Conservation (phyloP, 345 rosid genomes). For the Geranium rotundifolium region DNA sequence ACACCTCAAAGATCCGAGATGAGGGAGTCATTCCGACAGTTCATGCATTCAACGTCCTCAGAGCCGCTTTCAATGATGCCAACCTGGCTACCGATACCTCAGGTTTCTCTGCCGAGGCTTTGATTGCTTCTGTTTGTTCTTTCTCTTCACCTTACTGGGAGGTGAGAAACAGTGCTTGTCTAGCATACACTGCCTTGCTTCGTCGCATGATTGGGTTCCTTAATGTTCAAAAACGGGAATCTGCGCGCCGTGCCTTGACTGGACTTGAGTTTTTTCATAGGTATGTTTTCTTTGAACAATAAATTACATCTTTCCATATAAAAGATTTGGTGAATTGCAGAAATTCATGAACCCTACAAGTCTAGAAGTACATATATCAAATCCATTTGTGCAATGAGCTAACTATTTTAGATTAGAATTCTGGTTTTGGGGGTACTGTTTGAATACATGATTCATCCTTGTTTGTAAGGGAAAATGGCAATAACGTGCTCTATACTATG, state of each 20-base stretch:
- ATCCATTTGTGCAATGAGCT: no score
- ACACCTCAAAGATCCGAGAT: conserved; percentile 68
- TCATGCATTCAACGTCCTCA: conserved; percentile 86
- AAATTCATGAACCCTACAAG: no score
- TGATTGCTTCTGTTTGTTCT: conserved; percentile 64
- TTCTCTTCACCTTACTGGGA: conserved; percentile 98
- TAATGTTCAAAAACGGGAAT: conserved; percentile 83
- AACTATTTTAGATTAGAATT: no score
- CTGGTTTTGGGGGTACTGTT: no score
- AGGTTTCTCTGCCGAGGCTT: conserved; percentile 88
- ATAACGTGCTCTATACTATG: no score
- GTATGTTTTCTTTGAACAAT: conserved; percentile 27
- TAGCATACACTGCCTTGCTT: conserved; percentile 79
- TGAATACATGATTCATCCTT: no score
- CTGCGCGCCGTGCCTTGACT: conserved; percentile 68
- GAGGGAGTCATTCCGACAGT: conserved; percentile 93
- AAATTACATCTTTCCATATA: conserved; percentile 1
- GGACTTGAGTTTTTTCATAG: conserved; percentile 97
- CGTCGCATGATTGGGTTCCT: conserved; percentile 89
- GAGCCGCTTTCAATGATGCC: conserved; percentile 86
- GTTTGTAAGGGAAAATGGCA: no score
- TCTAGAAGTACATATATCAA: no score
- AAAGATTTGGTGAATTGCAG: not conserved
- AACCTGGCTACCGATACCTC: conserved; percentile 93
- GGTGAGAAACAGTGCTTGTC: conserved; percentile 88